Conservation (phyloP, 306 rosid species). For the Rosa rugosa region DNA sequence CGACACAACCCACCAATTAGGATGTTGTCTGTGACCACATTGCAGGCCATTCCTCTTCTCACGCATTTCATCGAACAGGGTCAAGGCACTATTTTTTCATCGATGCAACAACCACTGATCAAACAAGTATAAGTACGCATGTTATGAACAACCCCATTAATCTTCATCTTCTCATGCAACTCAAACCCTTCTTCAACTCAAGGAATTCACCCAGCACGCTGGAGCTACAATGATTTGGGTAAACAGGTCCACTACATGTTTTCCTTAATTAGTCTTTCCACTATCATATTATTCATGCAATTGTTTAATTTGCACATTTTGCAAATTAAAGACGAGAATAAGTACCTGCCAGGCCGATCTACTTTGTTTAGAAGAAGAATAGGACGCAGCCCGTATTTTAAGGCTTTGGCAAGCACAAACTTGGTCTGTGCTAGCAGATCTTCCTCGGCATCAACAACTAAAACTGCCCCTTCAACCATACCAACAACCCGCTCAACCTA, state of each 20-base stretch:
- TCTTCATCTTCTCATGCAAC: constrained; percentile 59
- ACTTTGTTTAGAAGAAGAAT: constrained; percentile 97
- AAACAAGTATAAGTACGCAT: constrained; percentile 54
- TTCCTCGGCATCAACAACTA: constrained; percentile 98
- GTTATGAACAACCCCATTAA: constrained; percentile 47
- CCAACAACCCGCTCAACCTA: constrained; percentile 97
- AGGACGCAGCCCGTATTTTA: constrained; percentile 88
- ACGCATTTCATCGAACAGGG: constrained; percentile 68
- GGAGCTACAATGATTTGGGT: too few species aligned
- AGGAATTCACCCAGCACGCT: not conserved
- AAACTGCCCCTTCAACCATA: too few species aligned
- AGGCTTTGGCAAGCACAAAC: too few species aligned
- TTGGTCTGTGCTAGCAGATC: constrained; percentile 97
- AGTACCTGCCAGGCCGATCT: constrained; percentile 86
- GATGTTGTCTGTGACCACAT: too few species aligned
- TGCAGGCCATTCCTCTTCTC: constrained; percentile 42
- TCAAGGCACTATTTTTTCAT: constrained; percentile 46
- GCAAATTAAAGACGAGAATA: not conserved
- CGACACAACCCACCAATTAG: too few species aligned
- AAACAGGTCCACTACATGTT: not conserved
- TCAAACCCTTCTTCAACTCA: not conserved
- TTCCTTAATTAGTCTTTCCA: too few species aligned
- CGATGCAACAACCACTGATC: constrained; percentile 50
- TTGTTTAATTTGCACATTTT: not conserved
- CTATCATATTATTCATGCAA: too few species aligned